A percentile compares a stretch with the other conserved stretches of the same genome.
These are phyloP conservation scores for Escovopsis sp. DNA, from an alignment of 2,329 filamentous ascomycete genomes.

Conservation along the genomic window DNA sequence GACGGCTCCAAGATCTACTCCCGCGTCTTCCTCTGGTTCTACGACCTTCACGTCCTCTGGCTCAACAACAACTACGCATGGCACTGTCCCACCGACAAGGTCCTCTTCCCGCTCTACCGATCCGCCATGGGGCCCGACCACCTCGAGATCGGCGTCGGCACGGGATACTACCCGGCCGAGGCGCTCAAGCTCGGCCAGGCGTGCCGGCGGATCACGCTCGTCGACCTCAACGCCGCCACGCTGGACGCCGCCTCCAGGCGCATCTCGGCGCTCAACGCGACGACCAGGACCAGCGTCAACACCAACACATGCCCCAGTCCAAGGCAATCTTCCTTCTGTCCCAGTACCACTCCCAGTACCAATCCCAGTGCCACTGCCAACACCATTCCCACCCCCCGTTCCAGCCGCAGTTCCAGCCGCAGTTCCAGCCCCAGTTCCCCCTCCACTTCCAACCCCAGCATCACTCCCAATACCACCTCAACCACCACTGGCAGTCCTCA, in stretches of 20 bases:
- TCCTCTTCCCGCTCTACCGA: conserved; percentile 18
- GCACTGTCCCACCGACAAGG: conserved; percentile 15
- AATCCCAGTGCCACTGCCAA: too few species aligned
- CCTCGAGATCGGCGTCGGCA: conserved; percentile 25
- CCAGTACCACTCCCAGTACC: too few species aligned
- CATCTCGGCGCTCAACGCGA: not conserved
- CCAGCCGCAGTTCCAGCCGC: too few species aligned
- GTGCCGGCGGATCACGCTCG: conserved; percentile 17
- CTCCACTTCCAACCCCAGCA: too few species aligned
- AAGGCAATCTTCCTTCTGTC: too few species aligned
- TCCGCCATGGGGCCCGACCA: conserved; percentile 20
- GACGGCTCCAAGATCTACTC: conserved; percentile 3
- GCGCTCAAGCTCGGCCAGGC: conserved; percentile 8
- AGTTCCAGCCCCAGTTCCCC: too few species aligned
- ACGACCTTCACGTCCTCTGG: conserved; percentile 25
- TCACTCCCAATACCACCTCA: too few species aligned
- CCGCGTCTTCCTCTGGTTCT: conserved; percentile 17
- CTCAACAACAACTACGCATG: conserved; percentile 24
- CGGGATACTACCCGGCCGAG: conserved; percentile 21
- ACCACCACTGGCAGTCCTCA: too few species aligned
- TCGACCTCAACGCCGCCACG: conserved; percentile 20
- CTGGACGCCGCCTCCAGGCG: conserved; percentile 9
- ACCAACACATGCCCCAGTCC: too few species aligned
- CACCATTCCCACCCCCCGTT: too few species aligned
- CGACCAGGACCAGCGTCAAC: too few species aligned